Percentiles rank a stretch among this genome's conserved stretches.
These are phyloP conservation scores for Pisolithus albus DNA, from an alignment of 768 basidiomycete species.

Conservation along the genomic window DNA sequence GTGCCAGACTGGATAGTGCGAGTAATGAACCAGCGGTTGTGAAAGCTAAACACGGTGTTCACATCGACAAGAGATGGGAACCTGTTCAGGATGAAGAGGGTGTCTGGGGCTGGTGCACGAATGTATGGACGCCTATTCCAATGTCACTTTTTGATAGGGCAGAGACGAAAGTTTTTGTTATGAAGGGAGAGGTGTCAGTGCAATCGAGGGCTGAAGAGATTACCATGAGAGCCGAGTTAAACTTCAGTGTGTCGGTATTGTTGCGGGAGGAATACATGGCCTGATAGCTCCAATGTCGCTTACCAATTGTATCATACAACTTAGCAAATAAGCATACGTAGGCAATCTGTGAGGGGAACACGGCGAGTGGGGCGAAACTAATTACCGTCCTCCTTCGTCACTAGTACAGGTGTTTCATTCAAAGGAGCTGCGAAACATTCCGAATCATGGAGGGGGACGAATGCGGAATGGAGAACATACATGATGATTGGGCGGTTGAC, in stretches of 20 bases:
- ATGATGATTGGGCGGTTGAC: too few species aligned
- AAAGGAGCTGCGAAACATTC: too few species aligned
- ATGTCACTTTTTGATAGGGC: slow-evolving; percentile 39
- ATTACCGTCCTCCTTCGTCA: too few species aligned
- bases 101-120: slow-evolving; percentile 28
- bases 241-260: slow-evolving; percentile 40
- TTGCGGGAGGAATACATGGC: slow-evolving; percentile 33
- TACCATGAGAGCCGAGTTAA: slow-evolving; percentile 18
- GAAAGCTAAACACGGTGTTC: slow-evolving; percentile 11
- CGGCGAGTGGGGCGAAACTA: too few species aligned
- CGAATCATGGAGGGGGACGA: too few species aligned
- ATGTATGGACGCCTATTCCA: slow-evolving; percentile 44
- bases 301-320: too few species aligned
- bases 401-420: too few species aligned
- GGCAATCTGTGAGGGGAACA: too few species aligned
- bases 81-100: slow-evolving; percentile 10
- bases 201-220: slow-evolving; percentile 15
- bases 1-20: slow-evolving; percentile 2
- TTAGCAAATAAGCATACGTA: too few species aligned
- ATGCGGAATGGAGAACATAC: too few species aligned
- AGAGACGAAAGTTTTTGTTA: slow-evolving; percentile 38
- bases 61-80: slow-evolving; percentile 18
- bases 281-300: neutral
- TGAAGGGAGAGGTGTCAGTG: slow-evolving; percentile 34
- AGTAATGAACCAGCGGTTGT: neutral